Evolutionary conservation across 495 filamentous ascomycete genomes (phyloP), one percentile per base, ranked within the genome.

Genomic region (Monascus purpureus): DNA sequence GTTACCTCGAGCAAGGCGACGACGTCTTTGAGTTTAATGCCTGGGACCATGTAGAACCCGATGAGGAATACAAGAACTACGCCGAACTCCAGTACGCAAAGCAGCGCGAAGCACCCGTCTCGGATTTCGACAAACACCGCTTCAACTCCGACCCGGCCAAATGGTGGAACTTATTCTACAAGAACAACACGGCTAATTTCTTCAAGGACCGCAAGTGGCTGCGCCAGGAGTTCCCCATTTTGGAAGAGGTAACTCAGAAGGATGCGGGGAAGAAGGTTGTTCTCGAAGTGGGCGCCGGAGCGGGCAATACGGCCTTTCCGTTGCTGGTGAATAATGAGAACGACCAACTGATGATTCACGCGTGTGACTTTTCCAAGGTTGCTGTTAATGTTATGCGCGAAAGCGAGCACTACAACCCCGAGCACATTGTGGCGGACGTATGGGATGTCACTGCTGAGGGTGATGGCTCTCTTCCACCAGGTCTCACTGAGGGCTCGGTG

Each of bases 121-220:
- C 74, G 8, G 82, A 88, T 18, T 93, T 83, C 57, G 86, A 96
- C 55, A 79, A 78, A 44, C 63, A 55, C 29, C 77, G 82, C 32
- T 93, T 95, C 71, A 95, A 94, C 53, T 56, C 60, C 17, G 73
- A 90, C 36, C 90, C 90, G 3, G 84, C 77, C 7, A 93, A 82
- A 53, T 95, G 84, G 81, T 96, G 88, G 88, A 83, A 96, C 45
- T 63, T 75, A 25, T 97, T 97, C 61, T 97, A 97, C 61, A 78
- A 80, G 51, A 87, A 93, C 56, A 95, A 97, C 57, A 80, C 77
- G 4, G 67, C 73, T 33, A 94, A 95, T 50, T 97, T 97, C 62
- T 97, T 97, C 76, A 96, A 97, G 58, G 77, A 97, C 45, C 76
- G 90, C 29, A 95, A 95, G 52, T 97, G 90, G 90, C 58, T 97